A percentile compares a stretch with the other conserved stretches of the same genome.
phyloP scores from a whole-genome alignment of 2,329 filamentous ascomycete genomes.

The Colletotrichum siamense region DNA sequence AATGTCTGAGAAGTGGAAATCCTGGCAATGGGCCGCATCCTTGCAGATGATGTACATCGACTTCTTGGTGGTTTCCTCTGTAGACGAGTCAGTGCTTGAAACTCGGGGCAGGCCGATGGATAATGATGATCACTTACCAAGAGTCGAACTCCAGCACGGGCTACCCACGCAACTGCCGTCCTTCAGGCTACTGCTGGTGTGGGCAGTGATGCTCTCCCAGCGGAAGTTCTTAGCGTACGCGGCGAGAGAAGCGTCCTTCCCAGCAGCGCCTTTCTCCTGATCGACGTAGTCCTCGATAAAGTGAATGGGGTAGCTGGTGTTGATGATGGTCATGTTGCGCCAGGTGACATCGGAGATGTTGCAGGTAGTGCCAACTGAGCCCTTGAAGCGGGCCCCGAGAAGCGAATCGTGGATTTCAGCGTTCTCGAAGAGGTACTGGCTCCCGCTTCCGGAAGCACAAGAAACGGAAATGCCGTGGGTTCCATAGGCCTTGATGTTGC shows the following conservation, averaged over 20 bases:
- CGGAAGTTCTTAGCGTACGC: slow-evolving; percentile 5
- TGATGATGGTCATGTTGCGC: slow-evolving; percentile 9
- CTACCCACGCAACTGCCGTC: neutral
- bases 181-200: neutral
- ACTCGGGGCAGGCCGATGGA: neutral
- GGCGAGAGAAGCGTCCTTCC: neutral
- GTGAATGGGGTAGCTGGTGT: slow-evolving; percentile 5
- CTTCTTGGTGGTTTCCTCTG: neutral
- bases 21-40: slow-evolving; percentile 4
- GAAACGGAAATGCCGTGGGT: slow-evolving; percentile 6
- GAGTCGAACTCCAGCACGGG: slow-evolving; percentile 7
- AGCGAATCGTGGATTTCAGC: neutral
- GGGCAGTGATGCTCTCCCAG: slow-evolving; percentile 2
- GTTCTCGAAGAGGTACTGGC: slow-evolving; percentile 4
- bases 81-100: neutral
- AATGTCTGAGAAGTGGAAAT: slow-evolving; percentile 2
- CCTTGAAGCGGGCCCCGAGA: slow-evolving; percentile 4
- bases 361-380: slow-evolving; percentile 1
- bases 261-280: neutral
- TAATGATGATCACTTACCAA: neutral
- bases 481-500: neutral
- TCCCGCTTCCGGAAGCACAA: neutral
- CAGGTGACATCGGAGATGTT: slow-evolving; percentile 1
- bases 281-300: slow-evolving; percentile 15
- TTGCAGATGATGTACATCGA: slow-evolving; percentile 6